Evolutionary conservation across 139 green algal genomes (phyloP).

Genomic region (Chlorella sp.): DNA sequence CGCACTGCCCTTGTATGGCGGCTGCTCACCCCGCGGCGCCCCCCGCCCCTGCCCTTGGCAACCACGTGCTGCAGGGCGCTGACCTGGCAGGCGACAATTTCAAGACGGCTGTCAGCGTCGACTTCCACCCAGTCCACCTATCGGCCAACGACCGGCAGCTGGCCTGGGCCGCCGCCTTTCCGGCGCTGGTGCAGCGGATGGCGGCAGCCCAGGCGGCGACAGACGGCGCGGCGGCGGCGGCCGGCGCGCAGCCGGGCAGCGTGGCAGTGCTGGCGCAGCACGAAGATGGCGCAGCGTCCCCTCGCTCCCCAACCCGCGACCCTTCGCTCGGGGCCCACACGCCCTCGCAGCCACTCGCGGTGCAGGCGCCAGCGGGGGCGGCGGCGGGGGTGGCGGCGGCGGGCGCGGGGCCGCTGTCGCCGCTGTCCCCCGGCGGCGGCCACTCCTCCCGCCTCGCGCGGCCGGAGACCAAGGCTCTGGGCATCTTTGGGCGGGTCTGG

Average conservation of each 20-base stretch:
- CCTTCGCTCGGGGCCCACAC: not conserved
- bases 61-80: not conserved
- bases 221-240: not conserved
- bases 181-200: slow-evolving; percentile 5
- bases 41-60: not conserved
- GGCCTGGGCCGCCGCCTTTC: slow-evolving; percentile 23
- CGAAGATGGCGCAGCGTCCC: not conserved
- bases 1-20: not conserved
- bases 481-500: slow-evolving; percentile 32
- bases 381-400: not conserved
- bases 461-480: slow-evolving; percentile 14
- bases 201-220: not conserved
- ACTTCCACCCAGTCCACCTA: slow-evolving; percentile 5
- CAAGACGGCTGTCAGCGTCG: slow-evolving; percentile 19
- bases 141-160: slow-evolving; percentile 32
- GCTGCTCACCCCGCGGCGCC: not conserved
- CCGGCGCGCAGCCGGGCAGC: not conserved
- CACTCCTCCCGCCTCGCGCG: too few species aligned
- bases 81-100: slow-evolving; percentile 24
- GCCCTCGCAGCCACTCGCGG: not conserved
- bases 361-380: not conserved
- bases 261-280: not conserved
- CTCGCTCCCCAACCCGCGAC: too few species aligned
- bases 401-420: not conserved
- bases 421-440: not conserved